Percentiles rank a stretch among this genome's conserved stretches.
These are phyloP conservation scores for Tulasnella sp. DNA, from an alignment of 768 basidiomycete species.

Conservation along the genomic window DNA sequence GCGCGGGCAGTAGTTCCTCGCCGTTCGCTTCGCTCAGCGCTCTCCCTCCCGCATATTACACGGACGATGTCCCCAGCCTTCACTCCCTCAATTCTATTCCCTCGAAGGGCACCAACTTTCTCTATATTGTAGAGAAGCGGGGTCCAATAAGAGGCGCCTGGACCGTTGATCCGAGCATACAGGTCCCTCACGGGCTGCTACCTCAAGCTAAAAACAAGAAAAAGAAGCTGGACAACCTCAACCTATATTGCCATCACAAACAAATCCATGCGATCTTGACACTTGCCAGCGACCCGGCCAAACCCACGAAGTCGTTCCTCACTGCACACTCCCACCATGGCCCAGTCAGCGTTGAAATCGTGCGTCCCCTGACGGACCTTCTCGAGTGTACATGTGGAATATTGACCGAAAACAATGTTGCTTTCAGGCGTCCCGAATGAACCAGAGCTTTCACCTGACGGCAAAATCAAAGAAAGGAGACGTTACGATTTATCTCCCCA, in stretches of 20 bases:
- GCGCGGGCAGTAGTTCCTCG: background rate
- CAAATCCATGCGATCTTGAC: background rate
- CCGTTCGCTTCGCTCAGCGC: background rate
- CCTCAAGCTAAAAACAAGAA: background rate
- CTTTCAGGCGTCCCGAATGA: background rate
- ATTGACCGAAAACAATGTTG: too few species aligned
- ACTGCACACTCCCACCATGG: background rate
- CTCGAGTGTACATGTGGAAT: too few species aligned
- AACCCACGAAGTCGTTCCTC: conserved; percentile 3
- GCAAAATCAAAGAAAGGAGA: conserved; percentile 8
- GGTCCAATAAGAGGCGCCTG: background rate
- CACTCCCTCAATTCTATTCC: background rate
- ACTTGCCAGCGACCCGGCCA: background rate
- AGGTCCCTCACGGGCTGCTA: conserved; percentile 3
- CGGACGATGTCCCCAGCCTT: background rate
- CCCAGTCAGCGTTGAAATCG: background rate
- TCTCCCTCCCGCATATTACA: too few species aligned
- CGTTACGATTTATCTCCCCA: conserved; percentile 10
- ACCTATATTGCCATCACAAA: background rate
- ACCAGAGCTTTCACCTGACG: conserved; percentile 13
- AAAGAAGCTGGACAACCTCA: background rate
- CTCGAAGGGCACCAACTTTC: background rate
- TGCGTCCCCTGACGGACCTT: background rate
- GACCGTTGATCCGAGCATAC: conserved; percentile 6
- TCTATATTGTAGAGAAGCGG: conserved; percentile 1